Percentiles rank a stretch among this genome's conserved stretches.
Conservation (phyloP, 352 stramenopile genomes). For the Phytopythium vexans region DNA sequence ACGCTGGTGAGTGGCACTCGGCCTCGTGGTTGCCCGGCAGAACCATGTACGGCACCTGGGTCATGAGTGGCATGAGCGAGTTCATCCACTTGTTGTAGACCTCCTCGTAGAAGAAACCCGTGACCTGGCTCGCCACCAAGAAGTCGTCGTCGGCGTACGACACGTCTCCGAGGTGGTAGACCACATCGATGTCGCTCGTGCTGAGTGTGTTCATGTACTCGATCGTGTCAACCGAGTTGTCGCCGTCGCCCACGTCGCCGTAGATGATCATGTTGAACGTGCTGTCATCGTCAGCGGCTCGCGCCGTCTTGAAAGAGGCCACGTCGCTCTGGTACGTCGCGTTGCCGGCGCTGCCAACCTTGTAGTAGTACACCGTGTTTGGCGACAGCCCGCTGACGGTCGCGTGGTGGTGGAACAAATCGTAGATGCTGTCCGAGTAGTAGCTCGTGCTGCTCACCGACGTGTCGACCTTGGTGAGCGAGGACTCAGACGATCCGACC, state of each 20-base stretch:
- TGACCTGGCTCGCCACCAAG: slow-evolving; percentile 11
- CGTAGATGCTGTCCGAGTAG: slow-evolving; percentile 46
- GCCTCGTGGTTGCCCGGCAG: slow-evolving; percentile 65
- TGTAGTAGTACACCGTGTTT: slow-evolving; percentile 25
- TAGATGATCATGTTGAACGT: slow-evolving; percentile 44
- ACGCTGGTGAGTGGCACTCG: slow-evolving; percentile 36
- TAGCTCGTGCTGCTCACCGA: slow-evolving; percentile 23
- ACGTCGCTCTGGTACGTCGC: slow-evolving; percentile 19
- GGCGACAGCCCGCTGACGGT: slow-evolving; percentile 15
- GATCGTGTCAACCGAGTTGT: slow-evolving; percentile 27
- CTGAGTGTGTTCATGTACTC: slow-evolving; percentile 31
- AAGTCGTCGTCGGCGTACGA: slow-evolving; percentile 37
- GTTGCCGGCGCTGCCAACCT: slow-evolving; percentile 20
- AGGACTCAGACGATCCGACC: slow-evolving; percentile 24
- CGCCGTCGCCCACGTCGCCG: slow-evolving; percentile 36
- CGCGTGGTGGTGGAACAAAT: slow-evolving; percentile 40
- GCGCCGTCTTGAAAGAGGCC: slow-evolving; percentile 28
- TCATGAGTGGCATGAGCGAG: slow-evolving; percentile 27
- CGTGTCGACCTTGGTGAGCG: slow-evolving; percentile 8
- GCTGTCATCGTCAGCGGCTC: slow-evolving; percentile 9
- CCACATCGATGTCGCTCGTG: slow-evolving; percentile 16
- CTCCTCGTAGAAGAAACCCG: slow-evolving; percentile 36
- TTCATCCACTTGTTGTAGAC: slow-evolving; percentile 71
- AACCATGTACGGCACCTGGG: slow-evolving; percentile 61
- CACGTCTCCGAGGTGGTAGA: slow-evolving; percentile 39